These are phyloP conservation scores for Kuraishia borneana DNA, from an alignment of 805 yeast species.

Conservation along the genomic window DNA sequence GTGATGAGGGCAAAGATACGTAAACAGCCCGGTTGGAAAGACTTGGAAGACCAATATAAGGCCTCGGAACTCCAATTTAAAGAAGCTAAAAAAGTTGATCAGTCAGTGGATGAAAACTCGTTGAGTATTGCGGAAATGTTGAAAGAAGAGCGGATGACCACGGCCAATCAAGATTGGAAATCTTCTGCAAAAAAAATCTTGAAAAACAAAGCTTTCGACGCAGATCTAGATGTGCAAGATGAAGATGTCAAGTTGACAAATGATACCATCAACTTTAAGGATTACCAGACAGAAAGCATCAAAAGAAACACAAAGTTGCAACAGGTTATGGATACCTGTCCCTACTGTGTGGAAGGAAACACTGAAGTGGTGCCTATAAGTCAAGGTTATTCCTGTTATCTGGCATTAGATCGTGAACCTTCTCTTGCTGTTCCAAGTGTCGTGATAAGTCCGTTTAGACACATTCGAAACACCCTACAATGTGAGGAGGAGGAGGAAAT, in stretches of 20 bases:
- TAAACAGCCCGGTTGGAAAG: conserved; percentile 10
- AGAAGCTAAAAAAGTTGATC: neutral
- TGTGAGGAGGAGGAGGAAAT: conserved; percentile 32
- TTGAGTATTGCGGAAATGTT: conserved; percentile 25
- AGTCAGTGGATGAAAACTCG: conserved; percentile 12
- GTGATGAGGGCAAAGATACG: conserved; percentile 21
- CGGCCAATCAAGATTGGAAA: conserved; percentile 7
- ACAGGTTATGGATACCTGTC: conserved; percentile 22
- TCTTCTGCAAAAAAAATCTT: conserved; percentile 21
- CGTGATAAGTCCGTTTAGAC: conserved; percentile 30
- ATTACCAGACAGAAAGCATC: conserved; percentile 13
- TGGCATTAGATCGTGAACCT: conserved; percentile 29
- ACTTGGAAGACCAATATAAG: conserved; percentile 14
- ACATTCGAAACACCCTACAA: conserved; percentile 24
- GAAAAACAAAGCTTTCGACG: conserved; percentile 22
- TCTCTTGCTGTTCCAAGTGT: conserved; percentile 21
- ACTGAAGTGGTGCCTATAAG: conserved; percentile 17
- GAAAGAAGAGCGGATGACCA: conserved; percentile 18
- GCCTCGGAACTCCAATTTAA: conserved; percentile 5
- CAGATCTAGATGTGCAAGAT: conserved; percentile 31
- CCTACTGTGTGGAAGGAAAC: conserved; percentile 21
- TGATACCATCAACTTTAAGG: conserved; percentile 11
- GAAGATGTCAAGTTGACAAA: conserved; percentile 19
- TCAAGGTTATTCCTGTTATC: conserved; percentile 21
- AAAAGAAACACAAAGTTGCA: conserved; percentile 15